These are phyloP conservation scores for Osmanthus fragrans DNA, from an alignment of 257 asterid genomes.

Conservation along the genomic window DNA sequence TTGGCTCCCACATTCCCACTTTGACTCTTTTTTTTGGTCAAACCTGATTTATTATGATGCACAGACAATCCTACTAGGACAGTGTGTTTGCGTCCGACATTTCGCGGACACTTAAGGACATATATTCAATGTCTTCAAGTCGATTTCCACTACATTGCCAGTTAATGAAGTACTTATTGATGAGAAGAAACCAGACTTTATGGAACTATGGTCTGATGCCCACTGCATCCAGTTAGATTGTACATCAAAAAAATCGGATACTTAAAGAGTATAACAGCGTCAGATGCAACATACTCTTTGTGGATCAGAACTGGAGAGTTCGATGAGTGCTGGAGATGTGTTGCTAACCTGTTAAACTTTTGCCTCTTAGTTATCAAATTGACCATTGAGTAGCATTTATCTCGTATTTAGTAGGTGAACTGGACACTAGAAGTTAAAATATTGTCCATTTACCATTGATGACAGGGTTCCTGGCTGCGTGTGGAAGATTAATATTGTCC, in stretches of 20 bases:
- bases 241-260: conserved; percentile 39
- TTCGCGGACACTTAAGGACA: too few species aligned
- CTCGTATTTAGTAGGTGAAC: neutral
- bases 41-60: too few species aligned
- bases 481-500: too few species aligned
- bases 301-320: conserved; percentile 55
- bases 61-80: too few species aligned
- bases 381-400: neutral
- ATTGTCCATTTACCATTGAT: neutral
- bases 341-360: conserved; percentile 48
- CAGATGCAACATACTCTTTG: conserved; percentile 59
- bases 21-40: too few species aligned
- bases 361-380: neutral
- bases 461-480: neutral
- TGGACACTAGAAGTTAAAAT: neutral
- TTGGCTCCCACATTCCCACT: too few species aligned
- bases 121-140: too few species aligned
- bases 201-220: conserved; percentile 39
- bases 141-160: conserved; percentile 24
- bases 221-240: conserved; percentile 74
- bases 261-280: conserved; percentile 48
- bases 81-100: too few species aligned
- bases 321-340: conserved; percentile 71
- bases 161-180: conserved; percentile 52
- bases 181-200: conserved; percentile 59